Evolutionary conservation across 164 flowering plant species (phyloP).

Genomic region (Kingdonia uniflora): DNA sequence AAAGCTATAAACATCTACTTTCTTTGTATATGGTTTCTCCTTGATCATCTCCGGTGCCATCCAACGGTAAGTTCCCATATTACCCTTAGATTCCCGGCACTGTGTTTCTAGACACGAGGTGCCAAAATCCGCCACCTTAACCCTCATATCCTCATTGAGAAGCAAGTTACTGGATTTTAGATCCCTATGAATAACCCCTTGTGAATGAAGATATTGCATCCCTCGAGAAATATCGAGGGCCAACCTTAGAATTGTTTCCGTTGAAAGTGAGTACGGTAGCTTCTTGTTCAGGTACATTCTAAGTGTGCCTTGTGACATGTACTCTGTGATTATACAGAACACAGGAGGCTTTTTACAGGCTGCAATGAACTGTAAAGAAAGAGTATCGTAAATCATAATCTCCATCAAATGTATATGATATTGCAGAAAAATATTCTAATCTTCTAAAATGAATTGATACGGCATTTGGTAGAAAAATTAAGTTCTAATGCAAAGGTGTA

Average conservation of each 20-base stretch:
- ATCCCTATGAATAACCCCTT: constrained; percentile 92
- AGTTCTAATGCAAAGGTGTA: too few relatives aligned
- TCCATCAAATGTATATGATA: too few relatives aligned
- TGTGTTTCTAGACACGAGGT: constrained; percentile 86
- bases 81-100: constrained; percentile 58
- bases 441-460: too few relatives aligned
- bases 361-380: constrained; percentile 66
- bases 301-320: constrained; percentile 93
- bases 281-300: constrained; percentile 93
- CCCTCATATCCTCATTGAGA: constrained; percentile 81
- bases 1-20: constrained; percentile 95
- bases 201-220: constrained; percentile 92
- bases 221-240: constrained; percentile 94
- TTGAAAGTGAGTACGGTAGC: constrained; percentile 80
- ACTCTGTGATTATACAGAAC: constrained; percentile 85
- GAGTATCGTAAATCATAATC: background rate
- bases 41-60: constrained; percentile 99
- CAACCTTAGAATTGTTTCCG: constrained; percentile 66
- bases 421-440: too few relatives aligned
- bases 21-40: constrained; percentile 70
- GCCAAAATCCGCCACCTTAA: constrained; percentile 95
- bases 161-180: constrained; percentile 85
- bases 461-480: too few relatives aligned
- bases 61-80: constrained; percentile 96
- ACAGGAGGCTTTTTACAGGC: constrained; percentile 93